Conservation (phyloP, 169 alveolate species). For the Besnoitia besnoiti region DNA sequence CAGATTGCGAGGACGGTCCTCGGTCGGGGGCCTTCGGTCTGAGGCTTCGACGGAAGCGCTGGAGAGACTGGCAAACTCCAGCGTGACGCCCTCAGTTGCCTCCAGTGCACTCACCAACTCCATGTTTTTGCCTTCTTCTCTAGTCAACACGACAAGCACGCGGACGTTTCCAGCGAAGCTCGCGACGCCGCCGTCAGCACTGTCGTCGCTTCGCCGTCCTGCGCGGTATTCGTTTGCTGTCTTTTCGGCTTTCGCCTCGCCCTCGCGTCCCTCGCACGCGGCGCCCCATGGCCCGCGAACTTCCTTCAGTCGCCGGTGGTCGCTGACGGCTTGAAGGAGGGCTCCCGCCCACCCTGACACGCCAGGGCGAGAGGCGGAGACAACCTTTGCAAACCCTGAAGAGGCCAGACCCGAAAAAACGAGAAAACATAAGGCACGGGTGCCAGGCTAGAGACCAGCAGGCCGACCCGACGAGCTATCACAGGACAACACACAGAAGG, state of each 20-base stretch:
- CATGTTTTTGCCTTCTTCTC: conserved; percentile 16
- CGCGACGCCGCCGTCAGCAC: not conserved
- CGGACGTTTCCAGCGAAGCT: not conserved
- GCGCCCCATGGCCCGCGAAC: not conserved
- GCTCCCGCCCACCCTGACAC: not conserved
- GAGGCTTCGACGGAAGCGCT: too few species aligned
- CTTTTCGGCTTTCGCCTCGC: not conserved
- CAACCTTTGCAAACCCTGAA: conserved; percentile 24
- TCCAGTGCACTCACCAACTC: not conserved
- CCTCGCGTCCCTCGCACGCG: not conserved
- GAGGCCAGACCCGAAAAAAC: not conserved
- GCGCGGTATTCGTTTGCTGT: not conserved
- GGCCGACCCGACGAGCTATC: too few species aligned
- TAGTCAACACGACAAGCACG: not conserved
- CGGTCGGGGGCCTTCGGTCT: too few species aligned
- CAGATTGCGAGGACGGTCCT: too few species aligned
- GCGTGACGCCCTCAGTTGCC: too few species aligned
- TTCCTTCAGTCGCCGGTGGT: not conserved
- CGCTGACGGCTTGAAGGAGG: not conserved
- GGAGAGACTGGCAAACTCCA: too few species aligned
- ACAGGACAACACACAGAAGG: too few species aligned
- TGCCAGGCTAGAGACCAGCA: too few species aligned
- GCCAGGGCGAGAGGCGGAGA: not conserved
- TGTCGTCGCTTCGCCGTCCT: not conserved
- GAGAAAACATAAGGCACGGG: too few species aligned